These are phyloP conservation scores for Exserohilum rostratum DNA, from an alignment of 2,329 filamentous ascomycete species.

Conservation along the genomic window DNA sequence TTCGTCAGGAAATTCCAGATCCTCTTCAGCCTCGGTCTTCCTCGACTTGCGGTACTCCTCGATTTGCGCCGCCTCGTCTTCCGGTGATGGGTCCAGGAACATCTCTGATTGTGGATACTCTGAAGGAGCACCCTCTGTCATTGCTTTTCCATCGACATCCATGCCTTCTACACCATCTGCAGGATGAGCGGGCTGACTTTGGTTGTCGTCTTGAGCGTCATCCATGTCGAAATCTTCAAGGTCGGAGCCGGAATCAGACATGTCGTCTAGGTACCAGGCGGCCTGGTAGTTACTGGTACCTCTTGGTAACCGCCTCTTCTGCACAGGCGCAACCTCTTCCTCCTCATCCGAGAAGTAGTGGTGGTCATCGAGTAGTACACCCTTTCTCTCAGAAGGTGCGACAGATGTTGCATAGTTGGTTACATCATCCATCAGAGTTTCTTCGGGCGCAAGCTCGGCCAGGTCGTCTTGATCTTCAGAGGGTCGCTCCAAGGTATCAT, in stretches of 20 bases:
- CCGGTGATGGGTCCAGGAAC: constrained; percentile 78
- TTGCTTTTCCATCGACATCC: constrained; percentile 57
- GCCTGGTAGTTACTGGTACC: constrained; percentile 94
- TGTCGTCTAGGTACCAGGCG: constrained; percentile 86
- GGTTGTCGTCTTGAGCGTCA: constrained; percentile 59
- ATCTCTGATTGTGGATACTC: constrained; percentile 94
- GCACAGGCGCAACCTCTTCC: constrained; percentile 61
- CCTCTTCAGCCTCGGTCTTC: constrained; percentile 81
- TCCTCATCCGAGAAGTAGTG: constrained; percentile 97
- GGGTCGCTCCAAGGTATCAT: constrained; percentile 70
- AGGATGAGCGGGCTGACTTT: constrained; percentile 65
- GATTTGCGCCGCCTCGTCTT: constrained; percentile 84
- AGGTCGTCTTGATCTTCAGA: constrained; percentile 83
- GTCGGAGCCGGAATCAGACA: constrained; percentile 86
- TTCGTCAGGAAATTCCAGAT: constrained; percentile 95
- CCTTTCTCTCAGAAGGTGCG: constrained; percentile 66
- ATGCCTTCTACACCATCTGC: constrained; percentile 81
- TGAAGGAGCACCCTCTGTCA: constrained; percentile 80
- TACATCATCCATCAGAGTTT: constrained; percentile 76
- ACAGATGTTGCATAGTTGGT: constrained; percentile 56
- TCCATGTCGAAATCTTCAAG: constrained; percentile 68
- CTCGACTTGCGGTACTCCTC: constrained; percentile 80
- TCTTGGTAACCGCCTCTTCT: constrained; percentile 78
- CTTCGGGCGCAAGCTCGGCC: constrained; percentile 83
- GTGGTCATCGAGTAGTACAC: constrained; percentile 92